Evolutionary conservation across 352 stramenopile species (phyloP).

Genomic region (Globisporangium middletonii): DNA sequence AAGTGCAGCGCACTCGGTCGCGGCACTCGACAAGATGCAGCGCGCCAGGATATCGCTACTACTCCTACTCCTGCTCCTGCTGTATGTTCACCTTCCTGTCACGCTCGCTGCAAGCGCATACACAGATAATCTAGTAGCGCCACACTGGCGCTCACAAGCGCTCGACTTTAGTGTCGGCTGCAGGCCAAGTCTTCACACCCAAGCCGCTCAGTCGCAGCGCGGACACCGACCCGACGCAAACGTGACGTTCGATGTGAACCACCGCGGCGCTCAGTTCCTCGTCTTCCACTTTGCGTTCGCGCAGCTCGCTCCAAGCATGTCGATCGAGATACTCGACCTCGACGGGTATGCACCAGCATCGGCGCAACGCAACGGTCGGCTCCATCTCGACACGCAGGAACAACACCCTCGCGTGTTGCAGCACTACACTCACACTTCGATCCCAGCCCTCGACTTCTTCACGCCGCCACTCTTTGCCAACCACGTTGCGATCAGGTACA

Average conservation of each 20-base stretch:
- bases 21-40: too few relatives aligned
- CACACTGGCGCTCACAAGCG: not conserved
- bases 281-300: conserved; percentile 25
- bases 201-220: not conserved
- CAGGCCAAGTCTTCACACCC: not conserved
- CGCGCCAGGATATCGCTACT: not conserved
- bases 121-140: not conserved
- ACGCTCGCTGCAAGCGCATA: not conserved
- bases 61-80: not conserved
- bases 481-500: conserved; percentile 16
- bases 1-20: too few relatives aligned
- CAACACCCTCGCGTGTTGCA: not conserved
- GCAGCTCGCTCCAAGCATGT: conserved; percentile 15
- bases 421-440: conserved; percentile 1
- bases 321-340: conserved; percentile 17
- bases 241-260: conserved; percentile 15
- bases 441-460: conserved; percentile 11
- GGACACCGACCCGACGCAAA: not conserved
- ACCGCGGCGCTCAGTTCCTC: conserved; percentile 26
- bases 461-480: conserved; percentile 14
- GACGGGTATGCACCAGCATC: not conserved
- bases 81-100: too few relatives aligned
- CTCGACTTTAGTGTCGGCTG: not conserved
- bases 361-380: not conserved
- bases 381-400: not conserved